phyloP scores from a whole-genome alignment of 1,139 yeast genomes.

The Lizanozyma gosingica region DNA sequence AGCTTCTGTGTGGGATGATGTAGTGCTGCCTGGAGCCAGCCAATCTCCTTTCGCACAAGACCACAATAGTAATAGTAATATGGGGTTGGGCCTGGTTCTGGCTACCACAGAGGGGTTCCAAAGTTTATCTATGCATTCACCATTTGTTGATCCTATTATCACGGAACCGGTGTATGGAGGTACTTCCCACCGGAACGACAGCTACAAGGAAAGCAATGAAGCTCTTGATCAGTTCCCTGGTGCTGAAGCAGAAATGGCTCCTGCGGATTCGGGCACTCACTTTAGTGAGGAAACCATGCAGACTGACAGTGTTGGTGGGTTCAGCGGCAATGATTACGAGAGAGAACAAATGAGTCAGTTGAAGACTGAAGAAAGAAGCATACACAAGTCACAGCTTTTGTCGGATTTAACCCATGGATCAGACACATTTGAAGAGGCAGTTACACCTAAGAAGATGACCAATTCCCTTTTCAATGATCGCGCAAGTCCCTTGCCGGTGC shows the following conservation, averaged over 20 bases:
- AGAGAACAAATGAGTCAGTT: slow-evolving; percentile 26
- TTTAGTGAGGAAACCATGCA: slow-evolving; percentile 10
- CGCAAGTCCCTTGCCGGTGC: slow-evolving; percentile 21
- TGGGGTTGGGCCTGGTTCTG: slow-evolving; percentile 1
- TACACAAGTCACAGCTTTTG: slow-evolving; percentile 26
- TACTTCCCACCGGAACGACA: slow-evolving; percentile 19
- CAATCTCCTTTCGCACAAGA: slow-evolving; percentile 1
- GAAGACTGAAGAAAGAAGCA: slow-evolving; percentile 25
- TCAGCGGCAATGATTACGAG: slow-evolving; percentile 14
- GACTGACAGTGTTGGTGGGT: slow-evolving; percentile 3
- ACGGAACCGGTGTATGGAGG: slow-evolving; percentile 4
- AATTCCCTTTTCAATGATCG: slow-evolving; percentile 29
- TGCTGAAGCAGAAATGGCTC: slow-evolving; percentile 15
- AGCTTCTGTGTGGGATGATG: slow-evolving; percentile 33
- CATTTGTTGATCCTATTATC: slow-evolving; percentile 11
- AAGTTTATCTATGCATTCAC: slow-evolving; percentile 4
- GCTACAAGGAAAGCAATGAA: slow-evolving; percentile 13
- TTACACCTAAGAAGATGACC: slow-evolving; percentile 14
- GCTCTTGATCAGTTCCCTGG: slow-evolving; percentile 12
- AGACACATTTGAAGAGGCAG: slow-evolving; percentile 15
- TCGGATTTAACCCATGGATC: slow-evolving; percentile 27
- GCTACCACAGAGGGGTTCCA: not conserved
- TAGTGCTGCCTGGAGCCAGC: slow-evolving; percentile 14
- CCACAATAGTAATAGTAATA: not conserved
- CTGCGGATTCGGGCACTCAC: slow-evolving; percentile 13